phyloP scores from a whole-genome alignment of 768 basidiomycete species.

The Calocera viscosa region DNA sequence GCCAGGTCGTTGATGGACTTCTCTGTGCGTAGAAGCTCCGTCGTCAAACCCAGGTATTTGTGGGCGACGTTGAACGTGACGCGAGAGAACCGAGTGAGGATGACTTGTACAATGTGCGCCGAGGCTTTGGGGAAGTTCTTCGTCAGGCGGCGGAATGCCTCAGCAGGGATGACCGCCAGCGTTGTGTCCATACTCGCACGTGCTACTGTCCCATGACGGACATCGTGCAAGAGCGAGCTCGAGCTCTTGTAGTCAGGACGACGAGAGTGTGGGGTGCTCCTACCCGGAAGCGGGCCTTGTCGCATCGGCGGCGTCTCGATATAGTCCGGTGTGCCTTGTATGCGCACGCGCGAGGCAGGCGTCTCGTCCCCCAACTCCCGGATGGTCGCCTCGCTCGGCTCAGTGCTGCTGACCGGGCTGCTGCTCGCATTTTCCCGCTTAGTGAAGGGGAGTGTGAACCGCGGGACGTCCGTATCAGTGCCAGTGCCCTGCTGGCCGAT shows the following conservation, averaged over 20 bases:
- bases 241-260: background rate
- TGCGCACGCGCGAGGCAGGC: background rate
- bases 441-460: background rate
- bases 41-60: slow-evolving; percentile 86
- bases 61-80: slow-evolving; percentile 98
- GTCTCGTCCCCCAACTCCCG: background rate
- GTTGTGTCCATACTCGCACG: slow-evolving; percentile 89
- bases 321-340: background rate
- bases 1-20: slow-evolving; percentile 96
- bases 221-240: slow-evolving; percentile 14
- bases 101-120: slow-evolving; percentile 93
- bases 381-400: background rate
- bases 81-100: slow-evolving; percentile 87
- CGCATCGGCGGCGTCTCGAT: background rate
- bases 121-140: slow-evolving; percentile 96
- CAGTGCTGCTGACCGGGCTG: background rate
- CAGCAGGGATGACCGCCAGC: slow-evolving; percentile 95
- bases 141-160: slow-evolving; percentile 86
- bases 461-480: slow-evolving; percentile 1
- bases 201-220: slow-evolving; percentile 69
- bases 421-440: background rate
- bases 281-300: background rate
- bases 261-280: background rate
- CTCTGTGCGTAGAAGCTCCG: slow-evolving; percentile 90
- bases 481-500: slow-evolving; percentile 12